phyloP scores from a whole-genome alignment of 2,329 filamentous ascomycete genomes.

The Fusarium denticulatum region DNA sequence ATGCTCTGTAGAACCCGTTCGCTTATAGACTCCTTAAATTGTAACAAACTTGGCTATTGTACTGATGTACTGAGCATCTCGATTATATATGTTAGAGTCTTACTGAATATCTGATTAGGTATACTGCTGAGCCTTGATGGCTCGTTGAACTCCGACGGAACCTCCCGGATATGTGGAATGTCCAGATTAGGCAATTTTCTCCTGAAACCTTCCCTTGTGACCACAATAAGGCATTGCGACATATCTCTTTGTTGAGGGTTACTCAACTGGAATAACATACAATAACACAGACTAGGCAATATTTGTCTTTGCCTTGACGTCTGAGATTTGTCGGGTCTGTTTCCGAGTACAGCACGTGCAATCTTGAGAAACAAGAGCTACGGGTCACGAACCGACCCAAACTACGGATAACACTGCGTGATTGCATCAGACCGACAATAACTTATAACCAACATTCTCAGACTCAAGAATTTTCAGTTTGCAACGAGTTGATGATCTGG shows the following conservation, averaged over 20 bases:
- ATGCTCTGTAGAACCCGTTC: not conserved
- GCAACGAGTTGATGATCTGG: not conserved
- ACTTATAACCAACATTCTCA: not conserved
- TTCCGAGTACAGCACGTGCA: not conserved
- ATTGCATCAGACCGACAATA: not conserved
- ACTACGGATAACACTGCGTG: not conserved
- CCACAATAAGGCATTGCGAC: not conserved
- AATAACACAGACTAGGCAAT: not conserved
- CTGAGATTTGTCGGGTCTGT: not conserved
- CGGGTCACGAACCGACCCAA: not conserved
- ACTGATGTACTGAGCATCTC: not conserved
- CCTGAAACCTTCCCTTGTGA: not conserved
- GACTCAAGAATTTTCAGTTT: not conserved
- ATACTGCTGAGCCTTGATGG: not conserved
- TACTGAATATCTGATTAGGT: too few relatives aligned
- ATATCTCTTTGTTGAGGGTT: not conserved
- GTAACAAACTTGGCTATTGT: not conserved
- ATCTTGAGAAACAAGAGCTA: not conserved
- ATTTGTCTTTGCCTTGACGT: not conserved
- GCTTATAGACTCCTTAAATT: not conserved
- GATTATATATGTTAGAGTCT: not conserved
- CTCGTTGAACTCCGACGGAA: not conserved
- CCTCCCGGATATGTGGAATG: not conserved
- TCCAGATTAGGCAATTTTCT: constrained; percentile 7
- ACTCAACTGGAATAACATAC: not conserved